Percentiles rank a stretch among this genome's conserved stretches.
Conservation (phyloP, 2,329 filamentous ascomycete genomes). For the Trichoderma aggressivum region DNA sequence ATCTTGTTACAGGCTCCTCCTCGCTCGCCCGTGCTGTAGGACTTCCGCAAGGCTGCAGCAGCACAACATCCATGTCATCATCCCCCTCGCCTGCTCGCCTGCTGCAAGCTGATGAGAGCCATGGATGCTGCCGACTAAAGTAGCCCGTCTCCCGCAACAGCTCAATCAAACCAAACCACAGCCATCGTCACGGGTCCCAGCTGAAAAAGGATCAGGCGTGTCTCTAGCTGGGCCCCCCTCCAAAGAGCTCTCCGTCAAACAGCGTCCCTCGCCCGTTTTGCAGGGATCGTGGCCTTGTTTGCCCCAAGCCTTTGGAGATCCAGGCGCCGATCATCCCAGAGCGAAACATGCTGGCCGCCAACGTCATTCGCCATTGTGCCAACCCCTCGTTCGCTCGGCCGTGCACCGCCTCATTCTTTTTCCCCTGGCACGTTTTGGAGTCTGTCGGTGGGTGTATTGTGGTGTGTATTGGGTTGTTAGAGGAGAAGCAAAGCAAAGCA, state of each 20-base stretch:
- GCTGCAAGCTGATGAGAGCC: background rate
- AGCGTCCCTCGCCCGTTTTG: background rate
- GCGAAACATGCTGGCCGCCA: background rate
- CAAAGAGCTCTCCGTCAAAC: background rate
- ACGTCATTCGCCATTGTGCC: constrained; percentile 12
- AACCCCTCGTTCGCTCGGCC: background rate
- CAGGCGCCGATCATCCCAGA: constrained; percentile 19
- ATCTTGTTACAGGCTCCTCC: no score
- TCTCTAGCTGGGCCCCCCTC: background rate
- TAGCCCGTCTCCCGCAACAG: background rate
- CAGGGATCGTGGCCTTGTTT: constrained; percentile 18
- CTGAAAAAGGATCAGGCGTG: background rate
- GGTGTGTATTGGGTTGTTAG: background rate
- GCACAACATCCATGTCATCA: background rate
- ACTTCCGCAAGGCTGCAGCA: background rate
- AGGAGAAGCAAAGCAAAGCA: background rate
- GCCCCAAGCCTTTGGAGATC: constrained; percentile 7
- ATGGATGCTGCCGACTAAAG: background rate
- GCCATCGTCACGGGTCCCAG: background rate
- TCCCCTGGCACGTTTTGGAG: background rate
- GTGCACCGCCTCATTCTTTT: constrained; percentile 15
- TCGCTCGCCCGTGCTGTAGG: background rate
- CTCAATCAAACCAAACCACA: background rate
- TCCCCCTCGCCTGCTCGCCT: background rate
- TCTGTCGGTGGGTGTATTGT: background rate